These are phyloP conservation scores for Graphilbum fragrans DNA, from an alignment of 2,329 filamentous ascomycete species.

Conservation along the genomic window DNA sequence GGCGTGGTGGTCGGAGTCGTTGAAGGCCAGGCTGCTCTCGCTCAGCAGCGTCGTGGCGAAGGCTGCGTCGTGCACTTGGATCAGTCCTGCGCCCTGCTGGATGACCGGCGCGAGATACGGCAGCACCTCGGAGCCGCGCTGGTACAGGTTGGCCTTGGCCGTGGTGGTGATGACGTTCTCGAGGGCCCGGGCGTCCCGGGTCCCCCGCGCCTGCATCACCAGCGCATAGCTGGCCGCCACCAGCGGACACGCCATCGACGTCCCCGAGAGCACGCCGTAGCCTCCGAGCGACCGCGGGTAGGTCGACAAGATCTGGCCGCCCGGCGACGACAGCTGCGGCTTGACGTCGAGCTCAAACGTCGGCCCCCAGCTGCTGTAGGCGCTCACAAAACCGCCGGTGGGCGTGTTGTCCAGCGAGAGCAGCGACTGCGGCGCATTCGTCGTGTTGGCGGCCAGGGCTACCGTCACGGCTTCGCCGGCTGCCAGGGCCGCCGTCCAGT, in stretches of 20 bases:
- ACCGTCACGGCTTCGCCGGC: neutral
- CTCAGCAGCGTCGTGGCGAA: slow-evolving; percentile 40
- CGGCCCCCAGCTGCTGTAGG: slow-evolving; percentile 31
- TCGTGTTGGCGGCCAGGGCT: neutral
- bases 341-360: slow-evolving; percentile 33
- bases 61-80: slow-evolving; percentile 48
- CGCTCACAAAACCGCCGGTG: slow-evolving; percentile 30
- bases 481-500: neutral
- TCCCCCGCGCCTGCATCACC: slow-evolving; percentile 19
- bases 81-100: slow-evolving; percentile 47
- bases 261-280: slow-evolving; percentile 40
- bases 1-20: slow-evolving; percentile 23
- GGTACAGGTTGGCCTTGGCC: slow-evolving; percentile 34
- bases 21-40: slow-evolving; percentile 39
- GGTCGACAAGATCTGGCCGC: slow-evolving; percentile 37
- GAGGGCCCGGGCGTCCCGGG: slow-evolving; percentile 25
- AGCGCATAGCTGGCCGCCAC: slow-evolving; percentile 36
- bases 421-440: neutral
- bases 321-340: slow-evolving; percentile 33
- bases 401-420: slow-evolving; percentile 20
- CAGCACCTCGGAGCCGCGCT: slow-evolving; percentile 28
- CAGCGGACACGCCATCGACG: slow-evolving; percentile 38
- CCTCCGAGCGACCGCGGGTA: slow-evolving; percentile 25
- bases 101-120: slow-evolving; percentile 24
- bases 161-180: slow-evolving; percentile 16